Evolutionary conservation across 345 rosid species (phyloP), one percentile per base, ranked within the genome.

Genomic region (Mallotus nudiflorus): DNA sequence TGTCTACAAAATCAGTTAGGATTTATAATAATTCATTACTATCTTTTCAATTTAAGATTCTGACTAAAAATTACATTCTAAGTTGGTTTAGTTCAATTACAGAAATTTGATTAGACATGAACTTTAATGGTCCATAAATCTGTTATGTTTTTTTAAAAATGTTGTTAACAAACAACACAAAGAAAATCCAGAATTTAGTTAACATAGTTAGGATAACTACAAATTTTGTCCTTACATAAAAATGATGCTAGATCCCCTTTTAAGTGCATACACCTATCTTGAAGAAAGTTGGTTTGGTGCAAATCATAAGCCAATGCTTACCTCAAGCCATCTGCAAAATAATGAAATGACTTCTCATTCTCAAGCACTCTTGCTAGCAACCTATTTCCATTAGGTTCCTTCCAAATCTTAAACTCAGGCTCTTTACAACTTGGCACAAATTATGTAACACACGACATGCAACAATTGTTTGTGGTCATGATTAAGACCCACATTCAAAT

Each of bases 391-490:
- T 90, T 96, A 0, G 94, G 96, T 69, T 95, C 98, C 72, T 86
- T 90, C 86, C 89, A 86, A 24, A 75, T 61, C 82, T 85, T 96
- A 0, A 98, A 97, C 79, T 95, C 99, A 0, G 99, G 99, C 76
- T 95, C 99, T 80, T 84, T 0, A 94, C 96, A 62, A 92, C 86
- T 83, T 95, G 99, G 71, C 99, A 95, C 74, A 95, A 60, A 64
- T 95, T 95, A 78, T 95, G 99, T 92, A 95, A 76, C 68, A 95
- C 99, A 65, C 99, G 92, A 59, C 99, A 95, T 37, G 98, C 99
- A 49, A 95, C 99, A 62, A 95, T 89, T 1, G 99, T 92, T 86
- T 95, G 99, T 0, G 99, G 99, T 3, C 97, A 62, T 95, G 99
- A 77, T 85, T 89, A 10, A 92, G 84, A 4, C 97, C 99, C 72